Conservation (phyloP, 257 asterid genomes). For the Lithospermum erythrorhizon region DNA sequence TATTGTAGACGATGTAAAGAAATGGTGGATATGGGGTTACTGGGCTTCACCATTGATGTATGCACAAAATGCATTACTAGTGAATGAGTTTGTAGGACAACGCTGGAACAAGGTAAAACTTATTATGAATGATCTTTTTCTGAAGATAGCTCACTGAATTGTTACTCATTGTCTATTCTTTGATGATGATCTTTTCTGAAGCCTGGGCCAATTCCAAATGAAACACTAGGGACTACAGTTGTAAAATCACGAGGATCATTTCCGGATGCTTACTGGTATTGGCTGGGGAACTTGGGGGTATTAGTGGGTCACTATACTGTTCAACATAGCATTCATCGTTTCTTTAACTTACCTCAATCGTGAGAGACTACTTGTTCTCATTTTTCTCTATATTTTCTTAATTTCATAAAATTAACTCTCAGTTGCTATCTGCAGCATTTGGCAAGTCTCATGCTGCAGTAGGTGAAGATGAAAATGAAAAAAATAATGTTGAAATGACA, state of each 20-base stretch:
- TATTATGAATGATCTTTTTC: not conserved
- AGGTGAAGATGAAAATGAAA: not conserved
- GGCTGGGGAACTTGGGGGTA: constrained; percentile 75
- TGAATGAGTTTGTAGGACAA: constrained; percentile 69
- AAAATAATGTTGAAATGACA: not conserved
- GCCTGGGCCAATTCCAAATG: constrained; percentile 38
- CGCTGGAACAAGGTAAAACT: constrained; percentile 71
- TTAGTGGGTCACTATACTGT: constrained; percentile 41
- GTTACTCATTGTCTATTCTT: not conserved
- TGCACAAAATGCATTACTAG: constrained; percentile 62
- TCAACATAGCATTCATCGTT: constrained; percentile 36
- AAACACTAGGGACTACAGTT: constrained; percentile 45
- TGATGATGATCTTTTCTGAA: constrained; percentile 7
- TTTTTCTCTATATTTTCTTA: not conserved
- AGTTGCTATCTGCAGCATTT: constrained; percentile 42
- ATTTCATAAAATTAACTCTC: constrained; percentile 1
- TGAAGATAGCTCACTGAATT: not conserved
- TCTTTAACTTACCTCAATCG: constrained; percentile 69
- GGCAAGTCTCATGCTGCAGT: constrained; percentile 51
- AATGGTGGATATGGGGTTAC: constrained; percentile 80
- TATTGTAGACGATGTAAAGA: constrained; percentile 31
- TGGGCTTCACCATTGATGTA: constrained; percentile 83
- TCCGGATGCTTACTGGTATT: constrained; percentile 56
- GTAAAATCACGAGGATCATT: constrained; percentile 54
- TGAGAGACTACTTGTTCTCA: constrained; percentile 17